Evolutionary conservation across 2,329 filamentous ascomycete genomes (phyloP), one percentile per base, ranked within the genome.

Genomic region (Penicillium sp.): DNA sequence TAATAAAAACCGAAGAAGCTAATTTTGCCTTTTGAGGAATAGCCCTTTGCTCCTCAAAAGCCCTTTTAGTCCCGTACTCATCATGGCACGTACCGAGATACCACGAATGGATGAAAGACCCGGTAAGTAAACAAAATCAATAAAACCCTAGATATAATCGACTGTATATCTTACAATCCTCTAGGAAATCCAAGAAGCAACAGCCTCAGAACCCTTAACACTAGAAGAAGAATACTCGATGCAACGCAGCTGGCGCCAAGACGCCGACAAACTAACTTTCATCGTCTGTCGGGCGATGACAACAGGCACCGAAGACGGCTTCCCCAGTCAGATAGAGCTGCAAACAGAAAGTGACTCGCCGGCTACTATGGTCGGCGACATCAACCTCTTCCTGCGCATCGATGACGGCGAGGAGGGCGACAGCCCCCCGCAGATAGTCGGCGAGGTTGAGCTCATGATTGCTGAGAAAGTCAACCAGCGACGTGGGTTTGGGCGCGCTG

Each of bases 91-190:
- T 97, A 25, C 81, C 82, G 16, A 86, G 82, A 38, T 97, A 97
- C 72, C 91, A 96, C 71, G 78, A 81, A 68, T 97, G 93, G 93
- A 97, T 97, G 92, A 83, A 92, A 78, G 87, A 94, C 68, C 82
- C 87, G 50, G 88, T 82, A 60, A 60, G 25, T 23, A 23, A 51
- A 34, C 25, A 25, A 46, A 23, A 7, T 8, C 39, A n/a, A 34
- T 13, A 16, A 40, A 13, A 39, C 27, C 7, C 8, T 51, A 38
- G 25, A 16, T 31, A 34, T 33, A n/a, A 43, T 15, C 5, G 1
- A 33, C 25, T 1, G 33, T 0, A 9, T 29, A 36, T 39, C 38
- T 50, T 21, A 47, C 21, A 13, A 5, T 0, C 1, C 15, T 0
- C 7, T 33, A 64, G 86, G 83, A 86, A 46, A 89, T 97, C 39